Conservation (phyloP, 192 early-diverging fungal species). For the Oehlia diaphana region DNA sequence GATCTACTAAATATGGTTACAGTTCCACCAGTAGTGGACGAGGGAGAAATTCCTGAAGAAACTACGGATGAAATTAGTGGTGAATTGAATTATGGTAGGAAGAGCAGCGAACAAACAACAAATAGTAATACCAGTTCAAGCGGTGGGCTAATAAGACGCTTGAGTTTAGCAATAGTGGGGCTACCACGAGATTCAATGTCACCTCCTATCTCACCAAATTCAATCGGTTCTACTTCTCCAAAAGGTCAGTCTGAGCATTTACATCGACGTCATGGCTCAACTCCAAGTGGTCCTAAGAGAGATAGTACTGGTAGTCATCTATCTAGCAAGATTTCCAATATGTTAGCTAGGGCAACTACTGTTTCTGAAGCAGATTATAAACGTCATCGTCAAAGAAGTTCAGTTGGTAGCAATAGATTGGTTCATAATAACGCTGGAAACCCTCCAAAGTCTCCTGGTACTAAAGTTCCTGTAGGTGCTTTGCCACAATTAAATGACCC, state of each 20-base stretch:
- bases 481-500: constrained; percentile 27
- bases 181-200: constrained; percentile 14
- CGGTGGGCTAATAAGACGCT: constrained; percentile 29
- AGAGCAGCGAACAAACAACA: constrained; percentile 12
- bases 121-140: background rate
- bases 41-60: constrained; percentile 25
- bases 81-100: constrained; percentile 27
- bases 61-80: constrained; percentile 25
- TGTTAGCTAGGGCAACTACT: constrained; percentile 24
- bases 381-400: constrained; percentile 19
- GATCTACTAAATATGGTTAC: constrained; percentile 1
- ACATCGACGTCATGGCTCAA: constrained; percentile 26
- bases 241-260: constrained; percentile 8
- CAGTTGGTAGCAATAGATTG: background rate
- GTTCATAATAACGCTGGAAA: background rate
- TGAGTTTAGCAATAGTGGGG: constrained; percentile 28
- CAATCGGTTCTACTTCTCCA: background rate
- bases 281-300: constrained; percentile 25
- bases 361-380: constrained; percentile 22
- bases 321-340: constrained; percentile 8
- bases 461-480: constrained; percentile 20
- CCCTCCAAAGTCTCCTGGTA: background rate
- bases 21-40: constrained; percentile 14
- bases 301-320: constrained; percentile 12
- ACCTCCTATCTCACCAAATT: constrained; percentile 9